Evolutionary conservation across 495 filamentous ascomycete genomes (phyloP).

Genomic region (Schizothecium vesticola): DNA sequence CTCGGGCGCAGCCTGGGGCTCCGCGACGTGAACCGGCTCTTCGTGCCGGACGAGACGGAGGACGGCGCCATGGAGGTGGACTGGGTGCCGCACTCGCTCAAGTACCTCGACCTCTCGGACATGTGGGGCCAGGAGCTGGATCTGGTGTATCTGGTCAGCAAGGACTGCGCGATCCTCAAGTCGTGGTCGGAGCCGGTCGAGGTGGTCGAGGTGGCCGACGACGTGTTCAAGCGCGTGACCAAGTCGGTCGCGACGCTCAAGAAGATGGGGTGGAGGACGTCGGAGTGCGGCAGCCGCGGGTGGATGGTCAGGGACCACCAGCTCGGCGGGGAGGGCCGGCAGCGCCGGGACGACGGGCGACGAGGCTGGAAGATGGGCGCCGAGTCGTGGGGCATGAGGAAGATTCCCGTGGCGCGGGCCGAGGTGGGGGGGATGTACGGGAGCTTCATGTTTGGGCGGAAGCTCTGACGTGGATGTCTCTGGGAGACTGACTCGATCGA

Average conservation of each 20-base stretch:
- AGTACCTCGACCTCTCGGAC: slow-evolving; percentile 65
- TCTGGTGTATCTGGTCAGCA: slow-evolving; percentile 57
- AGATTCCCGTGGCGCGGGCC: slow-evolving; percentile 69
- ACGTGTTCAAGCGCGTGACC: slow-evolving; percentile 58
- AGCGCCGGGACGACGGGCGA: slow-evolving; percentile 41
- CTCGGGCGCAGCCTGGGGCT: slow-evolving; percentile 64
- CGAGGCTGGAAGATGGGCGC: slow-evolving; percentile 85
- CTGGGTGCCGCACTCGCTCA: slow-evolving; percentile 61
- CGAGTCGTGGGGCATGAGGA: slow-evolving; percentile 82
- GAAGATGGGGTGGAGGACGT: slow-evolving; percentile 59
- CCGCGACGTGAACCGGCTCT: slow-evolving; percentile 56
- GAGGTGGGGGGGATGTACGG: slow-evolving; percentile 86
- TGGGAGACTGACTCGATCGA: background rate
- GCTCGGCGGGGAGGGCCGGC: background rate
- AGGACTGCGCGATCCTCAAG: slow-evolving; percentile 54
- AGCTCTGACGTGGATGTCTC: slow-evolving; percentile 29
- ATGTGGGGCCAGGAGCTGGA: slow-evolving; percentile 58
- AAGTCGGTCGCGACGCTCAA: slow-evolving; percentile 40
- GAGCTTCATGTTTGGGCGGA: slow-evolving; percentile 69
- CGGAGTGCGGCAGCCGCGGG: slow-evolving; percentile 59
- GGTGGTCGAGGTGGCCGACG: slow-evolving; percentile 73
- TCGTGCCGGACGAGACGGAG: slow-evolving; percentile 42
- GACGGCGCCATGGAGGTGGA: slow-evolving; percentile 29
- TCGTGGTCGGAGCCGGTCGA: slow-evolving; percentile 63
- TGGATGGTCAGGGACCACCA: slow-evolving; percentile 56